Evolutionary conservation across 805 yeast species (phyloP).

Genomic region (Kluyveromyces wickerhamii): DNA sequence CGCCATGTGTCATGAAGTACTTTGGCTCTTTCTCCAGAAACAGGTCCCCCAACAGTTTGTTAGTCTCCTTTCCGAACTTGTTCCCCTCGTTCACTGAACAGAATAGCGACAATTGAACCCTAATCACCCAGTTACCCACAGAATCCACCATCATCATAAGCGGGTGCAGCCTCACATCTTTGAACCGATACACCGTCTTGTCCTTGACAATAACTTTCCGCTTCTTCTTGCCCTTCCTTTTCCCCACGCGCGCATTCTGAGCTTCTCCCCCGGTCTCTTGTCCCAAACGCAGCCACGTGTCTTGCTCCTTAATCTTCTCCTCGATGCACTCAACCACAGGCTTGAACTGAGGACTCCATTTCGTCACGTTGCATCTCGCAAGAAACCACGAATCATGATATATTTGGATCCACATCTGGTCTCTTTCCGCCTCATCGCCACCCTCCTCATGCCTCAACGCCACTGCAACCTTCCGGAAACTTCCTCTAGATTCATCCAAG

Average conservation of each 20-base stretch:
- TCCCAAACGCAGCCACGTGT: background rate
- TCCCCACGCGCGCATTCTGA: background rate
- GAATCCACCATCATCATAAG: constrained; percentile 2
- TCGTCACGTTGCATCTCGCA: constrained; percentile 2
- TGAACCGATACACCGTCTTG: background rate
- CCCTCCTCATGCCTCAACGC: background rate
- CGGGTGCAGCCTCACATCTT: constrained; percentile 1
- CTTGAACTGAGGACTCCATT: constrained; percentile 3
- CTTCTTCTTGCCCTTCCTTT: background rate
- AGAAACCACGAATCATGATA: constrained; percentile 1
- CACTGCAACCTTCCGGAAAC: background rate
- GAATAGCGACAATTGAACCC: constrained; percentile 7
- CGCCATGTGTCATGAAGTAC: background rate
- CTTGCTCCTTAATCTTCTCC: background rate
- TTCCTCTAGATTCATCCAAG: background rate
- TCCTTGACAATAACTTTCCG: constrained; percentile 1
- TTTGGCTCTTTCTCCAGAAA: constrained; percentile 10
- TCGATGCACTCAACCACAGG: constrained; percentile 3
- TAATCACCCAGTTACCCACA: constrained; percentile 8
- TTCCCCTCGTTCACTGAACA: constrained; percentile 15
- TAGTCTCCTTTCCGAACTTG: constrained; percentile 21
- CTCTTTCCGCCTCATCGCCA: constrained; percentile 1
- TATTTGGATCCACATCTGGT: constrained; percentile 1
- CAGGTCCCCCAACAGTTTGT: constrained; percentile 16
- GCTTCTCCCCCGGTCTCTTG: background rate